A percentile compares a stretch with the other conserved stretches of the same genome.
Evolutionary conservation across 306 rosid species (phyloP).

Genomic region (Fragaria iinumae): DNA sequence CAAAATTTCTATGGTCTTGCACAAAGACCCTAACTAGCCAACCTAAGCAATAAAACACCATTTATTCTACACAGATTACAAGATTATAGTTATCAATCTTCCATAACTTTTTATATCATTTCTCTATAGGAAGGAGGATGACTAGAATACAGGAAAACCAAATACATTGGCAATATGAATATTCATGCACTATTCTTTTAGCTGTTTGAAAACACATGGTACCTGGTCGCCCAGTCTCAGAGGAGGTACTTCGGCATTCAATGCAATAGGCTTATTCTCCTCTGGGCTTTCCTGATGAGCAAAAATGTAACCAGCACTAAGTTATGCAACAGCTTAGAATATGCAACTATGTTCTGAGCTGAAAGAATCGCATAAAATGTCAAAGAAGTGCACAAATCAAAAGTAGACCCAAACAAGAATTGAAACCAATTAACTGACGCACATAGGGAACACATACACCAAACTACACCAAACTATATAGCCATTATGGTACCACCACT

Average conservation of each 20-base stretch:
- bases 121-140: neutral
- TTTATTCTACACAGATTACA: neutral
- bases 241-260: constrained; percentile 37
- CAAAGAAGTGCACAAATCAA: neutral
- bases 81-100: neutral
- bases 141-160: neutral
- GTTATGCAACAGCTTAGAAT: constrained; percentile 1
- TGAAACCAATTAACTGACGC: neutral
- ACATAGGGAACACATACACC: neutral
- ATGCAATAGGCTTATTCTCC: constrained; percentile 43
- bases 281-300: constrained; percentile 44
- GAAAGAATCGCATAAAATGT: neutral
- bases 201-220: neutral
- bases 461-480: too few species aligned
- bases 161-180: neutral
- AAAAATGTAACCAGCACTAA: neutral
- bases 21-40: neutral
- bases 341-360: neutral
- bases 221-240: constrained; percentile 49
- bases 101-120: neutral
- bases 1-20: too few species aligned
- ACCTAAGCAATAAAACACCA: constrained; percentile 7
- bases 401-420: neutral
- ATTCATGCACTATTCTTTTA: neutral
- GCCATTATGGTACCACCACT: neutral